Evolutionary conservation across 768 basidiomycete species (phyloP).

Genomic region (Lentinula raphanica): DNA sequence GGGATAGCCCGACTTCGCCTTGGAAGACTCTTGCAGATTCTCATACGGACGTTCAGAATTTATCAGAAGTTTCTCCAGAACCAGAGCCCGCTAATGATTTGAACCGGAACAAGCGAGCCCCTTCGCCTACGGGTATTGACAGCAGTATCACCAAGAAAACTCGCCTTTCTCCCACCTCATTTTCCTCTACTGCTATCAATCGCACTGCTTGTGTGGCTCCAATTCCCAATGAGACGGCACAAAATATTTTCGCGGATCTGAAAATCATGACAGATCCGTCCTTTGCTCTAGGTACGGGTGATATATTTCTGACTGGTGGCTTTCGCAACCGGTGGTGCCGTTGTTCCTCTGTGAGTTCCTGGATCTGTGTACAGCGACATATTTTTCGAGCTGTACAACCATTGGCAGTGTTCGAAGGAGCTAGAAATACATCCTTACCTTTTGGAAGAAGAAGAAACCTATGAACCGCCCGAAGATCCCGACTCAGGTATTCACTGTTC

Average conservation of each 20-base stretch:
- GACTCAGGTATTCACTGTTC: constrained; percentile 52
- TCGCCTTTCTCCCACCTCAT: constrained; percentile 34
- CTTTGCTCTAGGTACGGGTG: constrained; percentile 50
- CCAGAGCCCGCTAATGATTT: constrained; percentile 15
- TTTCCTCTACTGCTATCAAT: constrained; percentile 15
- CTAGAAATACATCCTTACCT: constrained; percentile 55
- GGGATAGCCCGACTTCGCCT: constrained; percentile 35
- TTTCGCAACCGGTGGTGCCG: constrained; percentile 80
- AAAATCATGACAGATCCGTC: constrained; percentile 17
- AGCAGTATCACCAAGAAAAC: constrained; percentile 36
- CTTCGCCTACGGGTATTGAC: constrained; percentile 20
- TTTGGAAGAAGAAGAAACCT: constrained; percentile 75
- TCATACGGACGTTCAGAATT: constrained; percentile 21
- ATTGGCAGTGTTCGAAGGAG: constrained; percentile 50
- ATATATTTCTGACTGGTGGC: constrained; percentile 69
- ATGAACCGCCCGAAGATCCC: constrained; percentile 82
- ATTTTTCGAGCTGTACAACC: constrained; percentile 8
- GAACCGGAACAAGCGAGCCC: constrained; percentile 42
- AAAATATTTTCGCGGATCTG: constrained; percentile 35
- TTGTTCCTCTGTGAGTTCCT: constrained; percentile 48
- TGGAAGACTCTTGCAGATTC: constrained; percentile 44
- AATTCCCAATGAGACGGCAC: constrained; percentile 37
- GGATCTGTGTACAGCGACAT: too few species aligned
- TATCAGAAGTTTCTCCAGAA: constrained; percentile 23
- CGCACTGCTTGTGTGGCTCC: constrained; percentile 64